Conservation (phyloP, 2,329 filamentous ascomycete genomes). For the Zalaria obscura region DNA sequence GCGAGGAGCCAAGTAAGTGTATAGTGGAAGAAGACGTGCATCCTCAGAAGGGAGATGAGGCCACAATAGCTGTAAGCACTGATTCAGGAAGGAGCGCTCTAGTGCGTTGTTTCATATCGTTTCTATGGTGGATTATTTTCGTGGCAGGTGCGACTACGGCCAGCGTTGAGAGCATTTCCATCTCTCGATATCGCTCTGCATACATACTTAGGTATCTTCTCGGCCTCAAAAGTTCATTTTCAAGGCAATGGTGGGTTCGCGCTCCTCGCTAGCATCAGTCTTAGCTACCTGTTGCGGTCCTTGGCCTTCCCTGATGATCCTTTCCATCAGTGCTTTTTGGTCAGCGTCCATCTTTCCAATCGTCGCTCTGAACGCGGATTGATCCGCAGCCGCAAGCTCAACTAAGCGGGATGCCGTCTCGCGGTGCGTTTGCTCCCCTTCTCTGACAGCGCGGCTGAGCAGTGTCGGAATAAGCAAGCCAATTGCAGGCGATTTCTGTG, state of each 20-base stretch:
- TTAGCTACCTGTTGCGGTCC: slow-evolving; percentile 22
- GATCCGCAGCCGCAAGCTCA: slow-evolving; percentile 66
- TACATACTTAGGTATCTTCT: no score
- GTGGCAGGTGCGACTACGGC: no score
- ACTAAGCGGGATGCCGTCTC: slow-evolving; percentile 67
- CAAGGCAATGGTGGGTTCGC: slow-evolving; percentile 69
- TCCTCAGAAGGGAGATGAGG: no score
- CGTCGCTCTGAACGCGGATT: slow-evolving; percentile 56
- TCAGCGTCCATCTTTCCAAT: slow-evolving; percentile 57
- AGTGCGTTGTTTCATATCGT: no score
- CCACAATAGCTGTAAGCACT: no score
- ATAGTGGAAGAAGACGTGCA: no score
- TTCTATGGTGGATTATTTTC: no score
- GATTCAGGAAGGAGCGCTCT: no score
- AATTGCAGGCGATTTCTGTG: slow-evolving; percentile 45
- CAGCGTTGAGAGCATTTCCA: no score
- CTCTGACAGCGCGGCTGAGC: slow-evolving; percentile 54
- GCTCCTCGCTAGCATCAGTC: slow-evolving; percentile 22
- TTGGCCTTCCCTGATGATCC: slow-evolving; percentile 37
- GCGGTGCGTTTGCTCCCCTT: slow-evolving; percentile 42
- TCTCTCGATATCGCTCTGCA: no score
- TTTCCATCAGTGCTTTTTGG: slow-evolving; percentile 62
- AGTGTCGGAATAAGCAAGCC: slow-evolving; percentile 66
- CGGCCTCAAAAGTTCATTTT: slow-evolving; percentile 66
- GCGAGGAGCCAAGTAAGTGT: no score